Base-by-base conservation (phyloP, 1,284 basidiomycete genomes). In the Coniferiporia sulphurascens region DNA sequence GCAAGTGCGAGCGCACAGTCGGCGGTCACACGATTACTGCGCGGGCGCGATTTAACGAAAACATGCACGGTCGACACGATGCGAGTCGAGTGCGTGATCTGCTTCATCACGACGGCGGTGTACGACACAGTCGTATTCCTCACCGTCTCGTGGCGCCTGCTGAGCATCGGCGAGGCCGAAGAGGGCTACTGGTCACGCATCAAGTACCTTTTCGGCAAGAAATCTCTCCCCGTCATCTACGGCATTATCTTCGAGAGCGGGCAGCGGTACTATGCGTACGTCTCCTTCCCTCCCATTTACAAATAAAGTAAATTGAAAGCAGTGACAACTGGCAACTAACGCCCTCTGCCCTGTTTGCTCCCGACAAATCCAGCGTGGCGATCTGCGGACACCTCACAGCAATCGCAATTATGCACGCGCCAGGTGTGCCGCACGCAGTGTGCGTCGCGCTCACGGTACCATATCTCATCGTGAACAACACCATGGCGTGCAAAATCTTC, bases 221-320 rank as follows among this genome's bases (percentile, higher is more conserved):
- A 65, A 7, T 52, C 54, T 27, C 64, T 75, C 0, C 69, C 70
- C 6, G 51, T 59, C 3, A 64, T 73, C 45, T 70, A 71, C 1
- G 64, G 64, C 21, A 65, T 65, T 5, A 46, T 74, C 9, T 58
- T 74, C n/a, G 65, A 67, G 41, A 65, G 67, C 49, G 71, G 72
- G 7, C 71, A 72, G 62, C 56, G 65, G 17, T 74, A 72, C 58
- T 73, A 72, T 52, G 48, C 72, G 72, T 73, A 50, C 60, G 70
- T 63, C 12, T 10, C 32, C 22, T 15, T 21, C 46, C 21, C 17
- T 22, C 21, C 32, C 35, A 12, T n/a, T n/a, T 49, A 35, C 41
- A 43, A 32, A 35, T n/a, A 12, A 27, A 27, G 5, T 27, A 27
- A 27, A 27, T 27, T 5, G 27, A 27, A 27, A 27, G 27, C 3